A percentile compares a stretch with the other conserved stretches of the same genome.
Conservation (phyloP, 345 rosid species). For the Sisymbrium irio region DNA sequence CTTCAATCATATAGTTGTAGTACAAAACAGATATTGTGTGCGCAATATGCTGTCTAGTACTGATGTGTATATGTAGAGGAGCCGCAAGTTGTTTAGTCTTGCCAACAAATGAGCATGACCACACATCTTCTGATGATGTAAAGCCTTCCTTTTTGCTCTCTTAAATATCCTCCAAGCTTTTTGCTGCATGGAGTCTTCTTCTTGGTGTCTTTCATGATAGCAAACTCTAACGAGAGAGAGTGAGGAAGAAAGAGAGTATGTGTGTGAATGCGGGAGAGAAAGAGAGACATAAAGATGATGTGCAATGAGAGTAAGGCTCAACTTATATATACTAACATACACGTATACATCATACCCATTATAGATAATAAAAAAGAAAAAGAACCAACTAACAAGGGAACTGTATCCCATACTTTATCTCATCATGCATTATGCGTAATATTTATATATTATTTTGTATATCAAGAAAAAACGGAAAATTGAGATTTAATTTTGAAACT, state of each 20-base stretch:
- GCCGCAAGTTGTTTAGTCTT: slow-evolving; percentile 42
- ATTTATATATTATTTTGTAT: slow-evolving; percentile 12
- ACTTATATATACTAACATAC: slow-evolving; percentile 26
- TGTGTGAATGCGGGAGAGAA: slow-evolving; percentile 10
- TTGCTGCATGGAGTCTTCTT: slow-evolving; percentile 50
- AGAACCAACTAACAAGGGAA: slow-evolving; percentile 21
- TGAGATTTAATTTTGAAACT: slow-evolving; percentile 5
- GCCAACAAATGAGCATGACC: slow-evolving; percentile 84
- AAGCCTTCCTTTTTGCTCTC: slow-evolving; percentile 68
- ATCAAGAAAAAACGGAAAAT: not conserved
- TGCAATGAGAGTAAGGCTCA: slow-evolving; percentile 21
- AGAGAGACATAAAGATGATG: slow-evolving; percentile 13
- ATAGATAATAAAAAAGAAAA: slow-evolving; percentile 6
- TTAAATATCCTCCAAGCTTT: slow-evolving; percentile 69
- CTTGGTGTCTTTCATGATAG: slow-evolving; percentile 42
- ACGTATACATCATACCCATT: slow-evolving; percentile 10
- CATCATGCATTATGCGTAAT: slow-evolving; percentile 17
- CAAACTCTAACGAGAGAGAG: not conserved
- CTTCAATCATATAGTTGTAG: slow-evolving; percentile 1
- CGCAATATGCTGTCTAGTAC: not conserved
- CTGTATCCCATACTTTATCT: slow-evolving; percentile 31
- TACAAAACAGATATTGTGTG: slow-evolving; percentile 10
- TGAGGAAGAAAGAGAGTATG: not conserved
- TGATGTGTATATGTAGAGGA: slow-evolving; percentile 11
- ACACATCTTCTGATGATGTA: slow-evolving; percentile 77